Percentiles rank a stretch among this genome's conserved stretches.
Conservation (phyloP, 257 asterid genomes). For the Solanum habrochaites region DNA sequence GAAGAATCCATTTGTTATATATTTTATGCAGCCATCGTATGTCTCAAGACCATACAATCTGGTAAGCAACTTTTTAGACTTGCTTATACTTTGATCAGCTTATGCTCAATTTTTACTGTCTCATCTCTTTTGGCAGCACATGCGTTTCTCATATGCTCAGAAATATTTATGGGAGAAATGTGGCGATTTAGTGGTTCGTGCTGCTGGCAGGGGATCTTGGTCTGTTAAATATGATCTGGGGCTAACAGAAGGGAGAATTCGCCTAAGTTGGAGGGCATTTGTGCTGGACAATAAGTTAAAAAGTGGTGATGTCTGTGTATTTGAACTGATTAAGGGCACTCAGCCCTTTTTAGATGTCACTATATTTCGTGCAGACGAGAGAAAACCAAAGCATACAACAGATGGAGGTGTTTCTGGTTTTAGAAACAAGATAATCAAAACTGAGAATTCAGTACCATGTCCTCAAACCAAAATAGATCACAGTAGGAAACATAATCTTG, state of each 20-base stretch:
- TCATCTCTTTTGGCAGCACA: neutral
- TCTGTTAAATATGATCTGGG: neutral
- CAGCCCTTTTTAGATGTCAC: neutral
- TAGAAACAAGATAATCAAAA: neutral
- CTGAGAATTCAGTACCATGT: neutral
- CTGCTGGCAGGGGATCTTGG: neutral
- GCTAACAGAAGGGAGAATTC: neutral
- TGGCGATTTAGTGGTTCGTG: neutral
- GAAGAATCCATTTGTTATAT: neutral
- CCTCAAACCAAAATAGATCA: neutral
- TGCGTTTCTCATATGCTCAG: neutral
- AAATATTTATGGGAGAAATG: neutral
- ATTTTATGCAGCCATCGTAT: neutral
- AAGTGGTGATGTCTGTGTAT: conserved; percentile 9
- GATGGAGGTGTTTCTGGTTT: neutral
- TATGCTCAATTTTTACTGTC: neutral
- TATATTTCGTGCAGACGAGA: neutral
- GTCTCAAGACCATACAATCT: neutral
- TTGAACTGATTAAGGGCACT: neutral
- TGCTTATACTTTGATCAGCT: neutral
- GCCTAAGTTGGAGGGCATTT: conserved; percentile 1
- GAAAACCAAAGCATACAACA: neutral
- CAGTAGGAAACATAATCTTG: neutral
- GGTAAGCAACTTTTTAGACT: neutral
- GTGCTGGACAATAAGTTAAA: neutral